These are phyloP conservation scores for Musa itinerans DNA, from an alignment of 176 grass and related monocot genomes.

Conservation along the genomic window DNA sequence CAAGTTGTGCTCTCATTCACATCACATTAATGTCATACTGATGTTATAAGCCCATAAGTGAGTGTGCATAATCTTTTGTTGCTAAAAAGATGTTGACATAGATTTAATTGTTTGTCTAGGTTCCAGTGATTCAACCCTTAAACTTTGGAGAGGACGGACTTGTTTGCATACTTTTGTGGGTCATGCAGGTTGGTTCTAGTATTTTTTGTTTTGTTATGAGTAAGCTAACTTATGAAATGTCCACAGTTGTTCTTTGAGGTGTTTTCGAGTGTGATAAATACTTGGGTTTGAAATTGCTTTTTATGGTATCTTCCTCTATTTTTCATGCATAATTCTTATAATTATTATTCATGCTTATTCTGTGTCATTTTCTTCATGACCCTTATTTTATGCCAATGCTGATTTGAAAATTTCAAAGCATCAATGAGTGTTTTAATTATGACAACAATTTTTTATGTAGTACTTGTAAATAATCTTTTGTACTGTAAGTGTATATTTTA, in stretches of 20 bases:
- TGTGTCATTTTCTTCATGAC: not conserved
- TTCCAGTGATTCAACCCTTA: constrained; percentile 91
- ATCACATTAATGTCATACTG: not conserved
- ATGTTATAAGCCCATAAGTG: no score
- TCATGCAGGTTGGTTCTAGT: constrained; percentile 53
- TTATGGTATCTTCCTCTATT: not conserved
- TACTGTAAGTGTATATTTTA: not conserved
- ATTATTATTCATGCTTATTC: not conserved
- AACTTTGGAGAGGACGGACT: constrained; percentile 94
- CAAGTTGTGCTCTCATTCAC: not conserved
- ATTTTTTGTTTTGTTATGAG: not conserved
- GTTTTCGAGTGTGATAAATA: not conserved
- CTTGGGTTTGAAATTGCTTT: not conserved
- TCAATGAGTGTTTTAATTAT: not conserved
- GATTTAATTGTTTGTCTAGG: constrained; percentile 31
- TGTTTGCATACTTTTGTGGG: constrained; percentile 90
- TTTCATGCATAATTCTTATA: not conserved
- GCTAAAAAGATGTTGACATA: not conserved
- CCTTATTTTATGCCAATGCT: not conserved
- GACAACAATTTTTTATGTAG: not conserved
- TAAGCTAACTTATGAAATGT: not conserved
- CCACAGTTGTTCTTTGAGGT: not conserved
- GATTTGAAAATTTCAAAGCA: not conserved
- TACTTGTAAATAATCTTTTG: not conserved
- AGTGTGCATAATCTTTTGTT: not conserved